Evolutionary conservation across 768 basidiomycete species (phyloP), one percentile per base, ranked within the genome.

Genomic region (Wakefieldia striispora): DNA sequence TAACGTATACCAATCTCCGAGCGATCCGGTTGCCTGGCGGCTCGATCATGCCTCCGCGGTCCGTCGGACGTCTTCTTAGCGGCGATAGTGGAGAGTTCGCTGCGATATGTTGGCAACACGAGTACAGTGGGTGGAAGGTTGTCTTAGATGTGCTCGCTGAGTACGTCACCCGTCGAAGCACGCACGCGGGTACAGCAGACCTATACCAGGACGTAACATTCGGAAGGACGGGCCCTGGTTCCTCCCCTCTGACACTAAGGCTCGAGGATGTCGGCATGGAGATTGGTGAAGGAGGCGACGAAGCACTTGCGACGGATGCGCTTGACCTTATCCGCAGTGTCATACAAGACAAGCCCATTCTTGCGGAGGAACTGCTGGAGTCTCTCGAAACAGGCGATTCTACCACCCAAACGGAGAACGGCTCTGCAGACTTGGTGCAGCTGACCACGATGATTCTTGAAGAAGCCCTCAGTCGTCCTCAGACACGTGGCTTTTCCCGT

Each of bases 111-210:
- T 97, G 94, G 94, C 77, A 85, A 53, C 84, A 88, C 55, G 74
- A 82, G 39, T 84, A 92, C 60, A 90, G 87, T 7, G 91, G 89
- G 3, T 97, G 94, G 94, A 86, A 81, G 55, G 65, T 95, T 13
- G 68, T 95, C 6, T 65, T 92, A n/a, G 92, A 93, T 57, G 71
- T 95, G 9, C 72, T 95, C 45, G 80, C 81, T 4, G 85, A 88
- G 61, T 91, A 86, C 61, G 82, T 86, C 47, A 83, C 81, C 50
- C 78, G 79, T 26, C 70, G 76, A 49, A 75, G 80, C 10, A 65
- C 75, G 59, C 70, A 77, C 40, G 51, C 72, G n/a, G 58, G 66
- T 2, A 63, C 64, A 7, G 70, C 20, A 66, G 75, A 17, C 65
- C 64, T 70, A 12, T 80, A 80, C 57, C 74, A 76, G 41, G 79